These are phyloP conservation scores for Boletus bicolor DNA, from an alignment of 768 basidiomycete genomes.

Conservation along the genomic window DNA sequence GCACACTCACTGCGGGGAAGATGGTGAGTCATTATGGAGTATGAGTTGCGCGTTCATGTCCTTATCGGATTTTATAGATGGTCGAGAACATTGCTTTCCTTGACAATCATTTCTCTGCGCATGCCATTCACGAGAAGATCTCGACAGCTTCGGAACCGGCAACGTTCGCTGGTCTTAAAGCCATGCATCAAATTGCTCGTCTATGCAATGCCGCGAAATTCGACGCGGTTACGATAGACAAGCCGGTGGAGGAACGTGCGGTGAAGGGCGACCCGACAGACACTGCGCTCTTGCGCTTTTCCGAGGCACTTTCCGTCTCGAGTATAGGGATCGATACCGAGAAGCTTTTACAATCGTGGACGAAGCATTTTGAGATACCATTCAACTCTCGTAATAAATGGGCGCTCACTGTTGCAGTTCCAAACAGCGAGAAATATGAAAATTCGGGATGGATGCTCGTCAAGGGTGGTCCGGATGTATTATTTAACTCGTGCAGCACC, in stretches of 20 bases:
- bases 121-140: constrained; percentile 11
- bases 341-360: constrained; percentile 18
- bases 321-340: constrained; percentile 17
- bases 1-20: constrained; percentile 44
- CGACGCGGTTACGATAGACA: constrained; percentile 28
- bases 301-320: constrained; percentile 30
- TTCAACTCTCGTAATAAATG: constrained; percentile 56
- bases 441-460: constrained; percentile 38
- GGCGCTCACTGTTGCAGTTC: constrained; percentile 43
- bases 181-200: constrained; percentile 39
- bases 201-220: constrained; percentile 59
- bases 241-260: constrained; percentile 30
- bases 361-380: constrained; percentile 35
- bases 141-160: constrained; percentile 6
- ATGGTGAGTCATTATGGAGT: constrained; percentile 33
- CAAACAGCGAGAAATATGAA: constrained; percentile 5
- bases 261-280: constrained; percentile 51
- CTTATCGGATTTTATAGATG: constrained; percentile 24
- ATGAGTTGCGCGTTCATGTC: neutral
- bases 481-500: constrained; percentile 38
- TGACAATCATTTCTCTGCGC: constrained; percentile 21
- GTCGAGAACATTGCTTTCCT: constrained; percentile 39
- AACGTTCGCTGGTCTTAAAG: constrained; percentile 16
- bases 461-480: constrained; percentile 59
- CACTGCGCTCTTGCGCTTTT: constrained; percentile 50